Percentiles rank a stretch among this genome's conserved stretches.
Evolutionary conservation across 257 asterid species (phyloP).

Genomic region (Scutellaria baicalensis): DNA sequence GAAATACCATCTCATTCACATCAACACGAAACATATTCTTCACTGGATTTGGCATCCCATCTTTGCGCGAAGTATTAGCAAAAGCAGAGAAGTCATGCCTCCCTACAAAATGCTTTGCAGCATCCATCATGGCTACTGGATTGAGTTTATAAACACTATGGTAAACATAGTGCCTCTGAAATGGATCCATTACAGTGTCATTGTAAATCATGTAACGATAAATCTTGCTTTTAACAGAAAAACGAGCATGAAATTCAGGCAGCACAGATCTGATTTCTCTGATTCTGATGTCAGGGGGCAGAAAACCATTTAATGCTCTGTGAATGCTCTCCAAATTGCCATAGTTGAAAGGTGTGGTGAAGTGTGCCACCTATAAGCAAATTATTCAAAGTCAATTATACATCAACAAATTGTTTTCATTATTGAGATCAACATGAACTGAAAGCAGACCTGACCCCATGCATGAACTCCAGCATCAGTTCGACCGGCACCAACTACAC

Average conservation of each 20-base stretch:
- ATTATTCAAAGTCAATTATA: constrained; percentile 7
- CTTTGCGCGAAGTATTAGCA: constrained; percentile 65
- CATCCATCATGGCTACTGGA: constrained; percentile 60
- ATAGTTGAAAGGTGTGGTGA: constrained; percentile 66
- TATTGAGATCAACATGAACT: neutral
- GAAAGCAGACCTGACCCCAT: constrained; percentile 75
- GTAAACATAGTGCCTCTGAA: constrained; percentile 64
- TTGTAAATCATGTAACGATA: constrained; percentile 68
- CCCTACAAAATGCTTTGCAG: constrained; percentile 71
- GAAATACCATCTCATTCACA: constrained; percentile 61
- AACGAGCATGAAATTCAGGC: constrained; percentile 90
- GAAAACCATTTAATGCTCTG: constrained; percentile 70
- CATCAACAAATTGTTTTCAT: neutral
- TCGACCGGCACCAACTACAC: constrained; percentile 75
- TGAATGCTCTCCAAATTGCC: constrained; percentile 60
- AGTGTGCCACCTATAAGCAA: constrained; percentile 74
- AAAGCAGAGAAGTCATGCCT: constrained; percentile 82
- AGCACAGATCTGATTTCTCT: constrained; percentile 67
- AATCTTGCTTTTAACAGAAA: constrained; percentile 75
- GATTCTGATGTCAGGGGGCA: constrained; percentile 71
- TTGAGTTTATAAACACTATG: constrained; percentile 67
- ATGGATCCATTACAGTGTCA: constrained; percentile 75
- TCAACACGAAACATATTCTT: constrained; percentile 65
- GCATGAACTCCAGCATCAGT: constrained; percentile 99
- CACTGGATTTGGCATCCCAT: constrained; percentile 60